A percentile compares a stretch with the other conserved stretches of the same genome.
These are phyloP conservation scores for Elaeis oleifera DNA, from an alignment of 202 grass and related monocot genomes.

Conservation along the genomic window DNA sequence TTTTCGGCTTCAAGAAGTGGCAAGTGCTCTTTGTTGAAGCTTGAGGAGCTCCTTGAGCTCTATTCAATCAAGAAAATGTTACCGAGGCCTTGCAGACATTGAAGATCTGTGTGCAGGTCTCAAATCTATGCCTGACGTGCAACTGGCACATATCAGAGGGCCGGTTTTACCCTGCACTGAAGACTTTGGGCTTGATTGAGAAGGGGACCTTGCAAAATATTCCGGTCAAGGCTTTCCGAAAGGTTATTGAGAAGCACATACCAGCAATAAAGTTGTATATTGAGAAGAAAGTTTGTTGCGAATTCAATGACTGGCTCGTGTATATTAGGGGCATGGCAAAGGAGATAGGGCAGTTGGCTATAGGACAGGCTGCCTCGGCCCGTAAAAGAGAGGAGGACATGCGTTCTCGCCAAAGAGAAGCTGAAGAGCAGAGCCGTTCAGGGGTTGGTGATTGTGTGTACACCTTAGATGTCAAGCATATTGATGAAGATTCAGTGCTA, in stretches of 20 bases:
- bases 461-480: constrained; percentile 39
- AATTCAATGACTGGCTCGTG: constrained; percentile 87
- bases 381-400: constrained; percentile 44
- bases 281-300: constrained; percentile 62
- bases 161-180: constrained; percentile 47
- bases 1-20: constrained; percentile 49
- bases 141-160: constrained; percentile 44
- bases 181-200: constrained; percentile 64
- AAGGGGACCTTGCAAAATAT: constrained; percentile 51
- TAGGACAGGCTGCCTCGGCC: constrained; percentile 37
- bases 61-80: constrained; percentile 52
- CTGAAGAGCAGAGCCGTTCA: constrained; percentile 38
- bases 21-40: constrained; percentile 38
- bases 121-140: constrained; percentile 47
- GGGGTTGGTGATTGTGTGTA: constrained; percentile 41
- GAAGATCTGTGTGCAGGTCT: constrained; percentile 51
- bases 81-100: constrained; percentile 36
- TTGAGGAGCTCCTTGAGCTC: constrained; percentile 55
- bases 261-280: constrained; percentile 56
- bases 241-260: constrained; percentile 54
- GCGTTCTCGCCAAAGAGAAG: constrained; percentile 38
- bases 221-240: constrained; percentile 54
- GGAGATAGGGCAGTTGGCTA: constrained; percentile 56
- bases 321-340: constrained; percentile 49
- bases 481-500: constrained; percentile 36